Evolutionary conservation across 768 basidiomycete genomes (phyloP), one percentile per base, ranked within the genome.

Genomic region (Boletus coccyginus): DNA sequence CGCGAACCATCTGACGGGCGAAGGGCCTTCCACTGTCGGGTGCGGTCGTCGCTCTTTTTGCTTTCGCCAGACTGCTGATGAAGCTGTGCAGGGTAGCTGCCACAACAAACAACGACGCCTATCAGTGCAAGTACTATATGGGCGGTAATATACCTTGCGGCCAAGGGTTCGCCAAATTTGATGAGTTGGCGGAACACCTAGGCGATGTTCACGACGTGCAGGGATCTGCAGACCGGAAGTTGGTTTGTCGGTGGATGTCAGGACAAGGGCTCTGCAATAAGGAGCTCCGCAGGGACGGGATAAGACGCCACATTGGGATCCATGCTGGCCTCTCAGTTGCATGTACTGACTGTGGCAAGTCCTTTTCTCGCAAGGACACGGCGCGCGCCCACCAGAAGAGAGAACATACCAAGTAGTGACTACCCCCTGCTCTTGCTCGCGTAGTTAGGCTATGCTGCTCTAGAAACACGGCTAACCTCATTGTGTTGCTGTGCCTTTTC

Each of bases 181-280:
- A 50, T 3, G 38, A 42, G 0, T 33, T 66, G 33, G 48, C 64
- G 3, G 3, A 7, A 8, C 65, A 66, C 21, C 1, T 53, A 0
- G 35, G 31, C 5, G 0, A 0, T 2, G 19, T 2, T 0, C 65
- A 66, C 4, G 58, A 32, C 0, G 50, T 64, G 9, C 55, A 32
- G 2, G 65, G 64, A 0, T 0, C 46, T 0, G 59, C 59, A 0
- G 24, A 0, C 0, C 38, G 38, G 2, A 40, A 1, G 39, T 1
- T 63, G 1, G 1, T 5, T 6, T 65, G 62, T 21, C 32, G 21
- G 2, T 66, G 65, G 65, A 2, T 12, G 27, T 24, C 27, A 0
- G 7, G 14, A 0, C 0, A 8, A 3, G 31, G 32, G 0, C 0
- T 0, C 13, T 66, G 65, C 19, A 19, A 27, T 5, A 17, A 40